Conservation (phyloP, 345 rosid genomes). For the Aethionema arabicum region DNA sequence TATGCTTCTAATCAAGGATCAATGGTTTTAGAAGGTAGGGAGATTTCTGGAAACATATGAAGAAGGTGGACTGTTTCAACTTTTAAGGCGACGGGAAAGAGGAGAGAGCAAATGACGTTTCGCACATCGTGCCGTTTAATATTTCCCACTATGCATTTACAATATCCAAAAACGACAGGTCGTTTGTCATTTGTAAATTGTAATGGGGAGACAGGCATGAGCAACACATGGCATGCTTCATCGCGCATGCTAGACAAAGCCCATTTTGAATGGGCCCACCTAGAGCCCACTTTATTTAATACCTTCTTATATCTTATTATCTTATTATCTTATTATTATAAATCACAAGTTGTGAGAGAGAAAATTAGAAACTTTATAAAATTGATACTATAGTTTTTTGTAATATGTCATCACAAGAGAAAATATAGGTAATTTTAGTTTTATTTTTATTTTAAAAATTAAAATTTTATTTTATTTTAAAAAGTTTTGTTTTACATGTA, state of each 20-base stretch:
- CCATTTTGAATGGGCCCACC: constrained; percentile 28
- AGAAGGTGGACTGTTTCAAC: not conserved
- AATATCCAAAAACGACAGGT: constrained; percentile 21
- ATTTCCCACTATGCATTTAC: not conserved
- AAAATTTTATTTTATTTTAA: too few species aligned
- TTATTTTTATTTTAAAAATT: too few species aligned
- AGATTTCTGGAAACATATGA: not conserved
- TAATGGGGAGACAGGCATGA: constrained; percentile 25
- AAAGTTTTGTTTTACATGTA: too few species aligned
- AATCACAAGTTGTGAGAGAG: too few species aligned
- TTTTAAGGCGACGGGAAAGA: not conserved
- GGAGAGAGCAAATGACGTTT: constrained; percentile 11
- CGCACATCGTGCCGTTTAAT: constrained; percentile 21
- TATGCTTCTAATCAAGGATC: not conserved
- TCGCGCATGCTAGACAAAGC: constrained; percentile 35
- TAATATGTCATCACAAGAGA: too few species aligned
- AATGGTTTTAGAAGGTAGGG: not conserved
- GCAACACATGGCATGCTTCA: constrained; percentile 28
- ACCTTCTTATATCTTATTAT: too few species aligned
- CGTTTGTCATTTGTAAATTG: constrained; percentile 2
- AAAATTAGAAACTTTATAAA: too few species aligned
- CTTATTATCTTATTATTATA: too few species aligned
- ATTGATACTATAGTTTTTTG: too few species aligned
- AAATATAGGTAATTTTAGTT: too few species aligned
- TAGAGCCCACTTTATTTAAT: constrained; percentile 7